Conservation (phyloP, 129 eudicot species). For the Flaveria bidentis region DNA sequence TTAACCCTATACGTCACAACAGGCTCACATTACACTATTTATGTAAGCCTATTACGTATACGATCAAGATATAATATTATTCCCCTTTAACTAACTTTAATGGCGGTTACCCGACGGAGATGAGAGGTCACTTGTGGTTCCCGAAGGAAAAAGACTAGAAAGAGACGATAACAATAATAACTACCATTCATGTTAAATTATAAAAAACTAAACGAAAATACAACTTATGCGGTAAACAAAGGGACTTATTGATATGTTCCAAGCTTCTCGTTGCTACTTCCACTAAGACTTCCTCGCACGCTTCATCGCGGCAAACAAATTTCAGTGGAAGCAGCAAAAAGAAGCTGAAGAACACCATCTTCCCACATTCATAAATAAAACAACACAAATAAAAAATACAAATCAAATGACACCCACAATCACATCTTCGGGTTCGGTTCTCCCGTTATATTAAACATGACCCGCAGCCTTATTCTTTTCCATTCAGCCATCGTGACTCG, state of each 20-base stretch:
- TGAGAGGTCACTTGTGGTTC: not conserved
- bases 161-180: not conserved
- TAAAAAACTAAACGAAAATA: slow-evolving; percentile 19
- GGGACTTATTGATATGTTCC: slow-evolving; percentile 54
- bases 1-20: too few relatives aligned
- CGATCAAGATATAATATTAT: too few relatives aligned
- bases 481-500: slow-evolving; percentile 46
- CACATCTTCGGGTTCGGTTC: not conserved
- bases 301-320: slow-evolving; percentile 58
- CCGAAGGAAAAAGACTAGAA: not conserved
- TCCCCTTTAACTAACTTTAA: too few relatives aligned
- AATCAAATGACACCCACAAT: not conserved
- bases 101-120: too few relatives aligned
- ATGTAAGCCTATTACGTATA: too few relatives aligned
- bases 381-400: slow-evolving; percentile 7
- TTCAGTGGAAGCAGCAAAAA: slow-evolving; percentile 99
- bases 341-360: slow-evolving; percentile 71
- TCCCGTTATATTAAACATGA: too few relatives aligned
- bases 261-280: slow-evolving; percentile 99
- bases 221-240: slow-evolving; percentile 21
- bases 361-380: slow-evolving; percentile 23
- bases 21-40: too few relatives aligned
- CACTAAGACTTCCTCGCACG: slow-evolving; percentile 65
- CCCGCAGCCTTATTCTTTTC: slow-evolving; percentile 13
- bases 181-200: not conserved